Evolutionary conservation across 768 basidiomycete genomes (phyloP).

Genomic region (Mycena floridula): DNA sequence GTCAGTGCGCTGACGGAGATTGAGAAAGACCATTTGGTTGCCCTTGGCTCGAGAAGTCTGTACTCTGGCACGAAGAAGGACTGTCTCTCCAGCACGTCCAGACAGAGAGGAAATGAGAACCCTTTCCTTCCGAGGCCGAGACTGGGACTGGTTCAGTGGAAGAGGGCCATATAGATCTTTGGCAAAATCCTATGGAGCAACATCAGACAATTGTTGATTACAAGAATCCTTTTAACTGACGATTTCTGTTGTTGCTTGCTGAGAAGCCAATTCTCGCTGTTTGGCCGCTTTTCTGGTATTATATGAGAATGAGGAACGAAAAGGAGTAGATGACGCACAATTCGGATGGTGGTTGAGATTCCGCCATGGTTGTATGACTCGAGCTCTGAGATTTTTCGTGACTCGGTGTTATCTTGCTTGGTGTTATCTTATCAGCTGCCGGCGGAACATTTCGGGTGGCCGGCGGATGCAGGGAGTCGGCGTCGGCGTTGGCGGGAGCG

Average conservation of each 20-base stretch:
- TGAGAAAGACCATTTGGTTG: slow-evolving; percentile 94
- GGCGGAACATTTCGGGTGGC: too few species aligned
- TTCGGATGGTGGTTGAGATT: slow-evolving; percentile 16
- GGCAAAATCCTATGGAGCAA: slow-evolving; percentile 69
- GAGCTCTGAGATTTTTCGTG: too few species aligned
- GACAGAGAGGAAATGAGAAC: slow-evolving; percentile 62
- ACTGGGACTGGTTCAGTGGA: slow-evolving; percentile 88
- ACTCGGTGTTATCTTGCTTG: too few species aligned
- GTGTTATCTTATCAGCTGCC: too few species aligned
- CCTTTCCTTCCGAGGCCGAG: slow-evolving; percentile 55
- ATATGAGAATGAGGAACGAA: not conserved
- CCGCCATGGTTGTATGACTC: too few species aligned
- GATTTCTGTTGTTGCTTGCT: slow-evolving; percentile 82
- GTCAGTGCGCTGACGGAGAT: slow-evolving; percentile 81
- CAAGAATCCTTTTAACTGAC: slow-evolving; percentile 44
- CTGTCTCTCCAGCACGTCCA: slow-evolving; percentile 62
- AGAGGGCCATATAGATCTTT: slow-evolving; percentile 78
- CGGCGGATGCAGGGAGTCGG: too few species aligned
- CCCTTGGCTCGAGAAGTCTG: slow-evolving; percentile 90
- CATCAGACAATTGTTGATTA: slow-evolving; percentile 1
- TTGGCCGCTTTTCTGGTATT: slow-evolving; percentile 75
- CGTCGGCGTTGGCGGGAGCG: too few species aligned
- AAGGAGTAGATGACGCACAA: too few species aligned
- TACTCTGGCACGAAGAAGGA: slow-evolving; percentile 84
- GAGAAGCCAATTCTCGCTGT: slow-evolving; percentile 84